A percentile compares a stretch with the other conserved stretches of the same genome.
Evolutionary conservation across 805 yeast genomes (phyloP).

Genomic region (Wickerhamiella galacta): DNA sequence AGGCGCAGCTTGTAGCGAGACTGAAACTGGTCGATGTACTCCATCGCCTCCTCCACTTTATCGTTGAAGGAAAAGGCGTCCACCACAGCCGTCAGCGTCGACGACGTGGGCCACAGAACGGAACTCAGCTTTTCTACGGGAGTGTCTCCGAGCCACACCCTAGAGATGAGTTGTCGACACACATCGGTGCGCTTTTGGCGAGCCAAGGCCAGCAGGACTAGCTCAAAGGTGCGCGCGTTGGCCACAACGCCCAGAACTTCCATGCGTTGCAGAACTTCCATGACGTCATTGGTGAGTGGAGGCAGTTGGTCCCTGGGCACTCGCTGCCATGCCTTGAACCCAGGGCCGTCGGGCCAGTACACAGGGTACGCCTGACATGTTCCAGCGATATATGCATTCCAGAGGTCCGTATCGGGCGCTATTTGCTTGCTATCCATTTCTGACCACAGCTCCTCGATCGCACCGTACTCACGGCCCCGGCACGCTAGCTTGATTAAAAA

Average conservation of each 20-base stretch:
- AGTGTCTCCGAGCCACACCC: constrained; percentile 16
- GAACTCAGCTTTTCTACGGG: constrained; percentile 6
- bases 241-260: constrained; percentile 17
- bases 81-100: constrained; percentile 15
- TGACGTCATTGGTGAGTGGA: constrained; percentile 10
- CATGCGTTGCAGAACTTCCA: constrained; percentile 17
- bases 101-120: constrained; percentile 9
- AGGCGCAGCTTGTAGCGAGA: constrained; percentile 11
- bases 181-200: constrained; percentile 15
- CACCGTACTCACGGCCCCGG: constrained; percentile 11
- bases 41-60: constrained; percentile 14
- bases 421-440: constrained; percentile 12
- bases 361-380: constrained; percentile 17
- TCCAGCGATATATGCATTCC: constrained; percentile 22
- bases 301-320: constrained; percentile 8
- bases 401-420: constrained; percentile 14
- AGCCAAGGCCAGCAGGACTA: constrained; percentile 18
- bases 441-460: constrained; percentile 17
- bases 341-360: constrained; percentile 15
- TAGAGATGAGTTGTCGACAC: constrained; percentile 12
- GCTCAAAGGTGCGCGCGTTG: constrained; percentile 19
- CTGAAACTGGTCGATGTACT: constrained; percentile 8
- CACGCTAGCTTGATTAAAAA: constrained; percentile 16
- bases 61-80: constrained; percentile 16
- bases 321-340: not conserved